phyloP scores from a whole-genome alignment of 129 eudicot genomes.

The Dittrichia graveolens region DNA sequence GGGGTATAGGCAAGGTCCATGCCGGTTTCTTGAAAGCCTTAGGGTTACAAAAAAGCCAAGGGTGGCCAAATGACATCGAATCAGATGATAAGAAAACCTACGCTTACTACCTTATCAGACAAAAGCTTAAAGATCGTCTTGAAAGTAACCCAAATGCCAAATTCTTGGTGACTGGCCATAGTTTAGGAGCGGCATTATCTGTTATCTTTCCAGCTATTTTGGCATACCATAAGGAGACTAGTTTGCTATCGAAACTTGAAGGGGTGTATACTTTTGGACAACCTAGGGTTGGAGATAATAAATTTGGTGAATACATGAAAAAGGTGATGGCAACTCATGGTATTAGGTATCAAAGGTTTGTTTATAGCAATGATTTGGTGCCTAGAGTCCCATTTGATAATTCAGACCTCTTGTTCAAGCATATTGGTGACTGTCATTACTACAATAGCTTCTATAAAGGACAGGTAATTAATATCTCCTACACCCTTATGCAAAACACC shows the following conservation, averaged over 20 bases:
- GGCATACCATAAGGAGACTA: slow-evolving; percentile 43
- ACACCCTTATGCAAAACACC: background rate
- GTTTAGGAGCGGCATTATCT: slow-evolving; percentile 70
- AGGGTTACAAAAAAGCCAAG: slow-evolving; percentile 58
- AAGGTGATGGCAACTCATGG: slow-evolving; percentile 31
- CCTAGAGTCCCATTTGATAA: slow-evolving; percentile 65
- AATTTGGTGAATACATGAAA: slow-evolving; percentile 55
- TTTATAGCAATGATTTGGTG: slow-evolving; percentile 62
- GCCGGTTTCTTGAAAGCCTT: slow-evolving; percentile 75
- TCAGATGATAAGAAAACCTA: background rate
- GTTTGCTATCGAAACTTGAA: slow-evolving; percentile 46
- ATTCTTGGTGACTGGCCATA: slow-evolving; percentile 63
- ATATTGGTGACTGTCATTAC: slow-evolving; percentile 62
- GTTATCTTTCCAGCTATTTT: slow-evolving; percentile 51
- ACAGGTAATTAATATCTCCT: slow-evolving; percentile 36
- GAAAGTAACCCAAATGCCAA: slow-evolving; percentile 36
- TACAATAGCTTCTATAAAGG: slow-evolving; percentile 55
- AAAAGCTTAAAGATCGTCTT: slow-evolving; percentile 36
- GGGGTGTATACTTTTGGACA: slow-evolving; percentile 73
- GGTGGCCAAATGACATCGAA: slow-evolving; percentile 40
- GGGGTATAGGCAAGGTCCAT: slow-evolving; percentile 57
- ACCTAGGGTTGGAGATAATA: slow-evolving; percentile 65
- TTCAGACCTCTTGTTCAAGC: slow-evolving; percentile 44
- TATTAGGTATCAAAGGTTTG: slow-evolving; percentile 51
- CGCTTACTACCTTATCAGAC: slow-evolving; percentile 49